Evolutionary conservation across 2,329 filamentous ascomycete genomes (phyloP).

Genomic region (Trichoderma sp.): DNA sequence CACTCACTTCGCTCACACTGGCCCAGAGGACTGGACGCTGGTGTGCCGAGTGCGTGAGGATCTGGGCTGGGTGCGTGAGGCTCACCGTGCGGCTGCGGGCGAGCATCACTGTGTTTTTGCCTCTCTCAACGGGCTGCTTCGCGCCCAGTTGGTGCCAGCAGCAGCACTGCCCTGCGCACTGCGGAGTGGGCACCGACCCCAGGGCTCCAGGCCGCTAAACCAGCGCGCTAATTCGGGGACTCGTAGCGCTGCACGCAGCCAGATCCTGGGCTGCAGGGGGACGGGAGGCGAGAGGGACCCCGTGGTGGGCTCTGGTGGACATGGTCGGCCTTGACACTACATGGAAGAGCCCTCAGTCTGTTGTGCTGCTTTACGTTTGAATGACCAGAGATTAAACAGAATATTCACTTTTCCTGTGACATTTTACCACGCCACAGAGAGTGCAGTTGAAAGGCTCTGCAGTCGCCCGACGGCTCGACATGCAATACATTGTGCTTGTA

Average conservation of each 20-base stretch:
- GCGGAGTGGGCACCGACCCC: constrained; percentile 12
- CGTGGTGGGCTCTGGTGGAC: neutral
- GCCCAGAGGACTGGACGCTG: neutral
- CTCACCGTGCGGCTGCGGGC: neutral
- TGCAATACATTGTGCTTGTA: too few species aligned
- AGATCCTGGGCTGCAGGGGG: constrained; percentile 7
- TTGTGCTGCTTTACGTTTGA: too few species aligned
- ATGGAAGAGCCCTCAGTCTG: too few species aligned
- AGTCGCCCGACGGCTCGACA: neutral
- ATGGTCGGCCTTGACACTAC: too few species aligned
- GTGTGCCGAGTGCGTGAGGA: too few species aligned
- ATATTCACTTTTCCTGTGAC: neutral
- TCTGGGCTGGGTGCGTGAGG: neutral
- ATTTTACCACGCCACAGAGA: neutral
- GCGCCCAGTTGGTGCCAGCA: neutral
- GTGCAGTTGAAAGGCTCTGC: neutral
- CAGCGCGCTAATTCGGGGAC: constrained; percentile 8
- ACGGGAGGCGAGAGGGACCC: neutral
- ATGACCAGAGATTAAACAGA: too few species aligned
- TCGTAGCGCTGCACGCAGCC: neutral
- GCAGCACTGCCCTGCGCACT: constrained; percentile 14
- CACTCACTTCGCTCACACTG: neutral
- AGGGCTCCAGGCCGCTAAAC: constrained; percentile 1
- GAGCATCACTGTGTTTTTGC: neutral
- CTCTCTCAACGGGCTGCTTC: too few species aligned